Conservation (phyloP, 805 yeast genomes). For the Myxozyma mucilagina region DNA sequence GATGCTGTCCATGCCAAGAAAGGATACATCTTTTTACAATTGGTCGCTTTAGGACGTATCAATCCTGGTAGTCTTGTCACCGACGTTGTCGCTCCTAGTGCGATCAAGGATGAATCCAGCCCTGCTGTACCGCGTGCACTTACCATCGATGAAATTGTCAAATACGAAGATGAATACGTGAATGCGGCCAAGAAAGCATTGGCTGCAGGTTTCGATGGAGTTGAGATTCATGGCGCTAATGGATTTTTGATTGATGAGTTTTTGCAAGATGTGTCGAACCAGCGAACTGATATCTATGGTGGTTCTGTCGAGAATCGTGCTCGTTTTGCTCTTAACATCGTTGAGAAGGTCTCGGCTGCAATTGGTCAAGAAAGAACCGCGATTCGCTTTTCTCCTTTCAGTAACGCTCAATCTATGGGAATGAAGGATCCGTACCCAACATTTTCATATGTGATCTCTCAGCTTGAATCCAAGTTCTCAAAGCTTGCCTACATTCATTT, state of each 20-base stretch:
- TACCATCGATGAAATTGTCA: constrained; percentile 48
- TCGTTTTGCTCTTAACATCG: constrained; percentile 53
- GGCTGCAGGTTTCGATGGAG: constrained; percentile 59
- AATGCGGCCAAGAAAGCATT: constrained; percentile 55
- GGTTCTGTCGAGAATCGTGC: constrained; percentile 61
- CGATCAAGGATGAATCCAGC: constrained; percentile 10
- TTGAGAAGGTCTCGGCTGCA: constrained; percentile 53
- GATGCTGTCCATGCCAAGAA: constrained; percentile 50
- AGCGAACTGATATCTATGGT: constrained; percentile 62
- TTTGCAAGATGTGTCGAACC: constrained; percentile 48
- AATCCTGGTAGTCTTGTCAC: constrained; percentile 34
- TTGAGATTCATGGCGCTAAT: constrained; percentile 66
- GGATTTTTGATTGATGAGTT: constrained; percentile 57
- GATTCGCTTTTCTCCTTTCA: constrained; percentile 46
- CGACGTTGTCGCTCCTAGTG: constrained; percentile 44
- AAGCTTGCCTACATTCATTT: constrained; percentile 47
- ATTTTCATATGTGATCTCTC: constrained; percentile 46
- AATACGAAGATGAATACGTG: constrained; percentile 49
- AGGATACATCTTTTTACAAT: constrained; percentile 46
- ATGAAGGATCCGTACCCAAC: constrained; percentile 42
- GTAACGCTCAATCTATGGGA: constrained; percentile 37
- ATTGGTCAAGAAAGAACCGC: constrained; percentile 50
- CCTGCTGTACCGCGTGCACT: background rate
- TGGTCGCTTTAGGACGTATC: constrained; percentile 51
- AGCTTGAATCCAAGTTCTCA: constrained; percentile 45